A percentile compares a stretch with the other conserved stretches of the same genome.
phyloP scores from a whole-genome alignment of 2,329 filamentous ascomycete species.

The Leptoxyphium fumago region DNA sequence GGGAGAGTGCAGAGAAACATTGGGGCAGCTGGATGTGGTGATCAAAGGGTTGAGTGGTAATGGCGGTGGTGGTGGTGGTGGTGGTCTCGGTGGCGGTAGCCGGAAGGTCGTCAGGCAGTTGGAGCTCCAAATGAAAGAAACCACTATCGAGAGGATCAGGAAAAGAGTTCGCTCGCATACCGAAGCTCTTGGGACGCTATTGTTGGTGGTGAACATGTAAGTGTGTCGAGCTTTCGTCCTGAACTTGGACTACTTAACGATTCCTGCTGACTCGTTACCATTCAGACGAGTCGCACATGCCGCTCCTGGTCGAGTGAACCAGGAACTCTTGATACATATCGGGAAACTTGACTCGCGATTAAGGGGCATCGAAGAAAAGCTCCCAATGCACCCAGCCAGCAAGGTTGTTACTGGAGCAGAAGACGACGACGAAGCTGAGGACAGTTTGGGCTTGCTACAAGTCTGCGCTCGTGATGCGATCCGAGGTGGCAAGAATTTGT shows the following conservation, averaged over 20 bases:
- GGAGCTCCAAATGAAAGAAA: not conserved
- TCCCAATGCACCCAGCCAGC: not conserved
- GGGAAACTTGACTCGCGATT: not conserved
- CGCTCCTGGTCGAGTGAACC: not conserved
- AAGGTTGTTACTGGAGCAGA: not conserved
- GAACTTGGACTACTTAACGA: too few species aligned
- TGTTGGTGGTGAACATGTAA: not conserved
- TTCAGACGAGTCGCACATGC: not conserved
- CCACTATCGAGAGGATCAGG: not conserved
- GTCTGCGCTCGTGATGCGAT: not conserved
- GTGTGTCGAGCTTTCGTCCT: not conserved
- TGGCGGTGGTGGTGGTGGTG: too few species aligned
- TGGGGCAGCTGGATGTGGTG: not conserved
- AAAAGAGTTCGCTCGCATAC: not conserved
- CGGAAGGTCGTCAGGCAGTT: not conserved
- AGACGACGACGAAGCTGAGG: not conserved
- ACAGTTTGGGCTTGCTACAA: not conserved
- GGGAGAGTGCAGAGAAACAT: not conserved
- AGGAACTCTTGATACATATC: not conserved
- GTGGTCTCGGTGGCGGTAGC: too few species aligned
- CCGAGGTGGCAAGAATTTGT: not conserved
- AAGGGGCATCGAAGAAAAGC: not conserved
- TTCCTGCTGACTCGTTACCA: too few species aligned
- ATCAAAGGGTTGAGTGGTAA: not conserved
- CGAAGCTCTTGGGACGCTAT: not conserved